Evolutionary conservation across 164 flowering plant genomes (phyloP), one percentile per base, ranked within the genome.

Genomic region (Platanus orientalis): DNA sequence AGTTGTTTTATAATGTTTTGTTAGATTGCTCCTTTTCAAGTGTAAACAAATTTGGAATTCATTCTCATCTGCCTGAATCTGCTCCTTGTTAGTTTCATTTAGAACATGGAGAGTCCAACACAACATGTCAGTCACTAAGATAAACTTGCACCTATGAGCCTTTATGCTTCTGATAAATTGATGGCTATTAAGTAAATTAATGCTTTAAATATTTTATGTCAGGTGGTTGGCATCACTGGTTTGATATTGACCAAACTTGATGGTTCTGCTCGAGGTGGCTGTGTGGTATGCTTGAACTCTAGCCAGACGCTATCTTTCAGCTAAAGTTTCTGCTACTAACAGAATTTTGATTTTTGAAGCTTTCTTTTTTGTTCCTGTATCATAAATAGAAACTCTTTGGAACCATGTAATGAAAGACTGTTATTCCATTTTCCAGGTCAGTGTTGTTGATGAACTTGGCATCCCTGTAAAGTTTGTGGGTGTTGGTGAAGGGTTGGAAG

Each of bases 391-490:
- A 6, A 29, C 49, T 68, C 42, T 58, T 20, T 48, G 6, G 12
- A 32, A 53, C 47, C 28, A 5, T 45, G 21, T 28, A 14, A 11
- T 71, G 32, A 17, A 9, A 25, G 30, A 7, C 9, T 5, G n/a
- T 17, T 42, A 26, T 26, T 49, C 21, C 56, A 56, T 47, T 69
- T 75, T 36, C 62, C 83, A 93, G 98, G 98, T 89, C 42, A 93
- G 96, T 76, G 98, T 93, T 44, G 97, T 93, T 54, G 95, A 93
- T 76, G 98, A 90, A 80, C 94, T 93, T 47, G 96, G 96, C 42
- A 93, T 90, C 62, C 98, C 98, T 55, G 88, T 93, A 50, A 93
- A 93, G 77, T 93, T 93, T 80, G 92, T 93, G n/a, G 95, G 98
- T 56, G 95, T 93, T 64, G 96, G 98, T 25, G 98, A 93, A 79